These are phyloP conservation scores for Hygrocybe punicea DNA, from an alignment of 768 basidiomycete genomes.

Conservation along the genomic window DNA sequence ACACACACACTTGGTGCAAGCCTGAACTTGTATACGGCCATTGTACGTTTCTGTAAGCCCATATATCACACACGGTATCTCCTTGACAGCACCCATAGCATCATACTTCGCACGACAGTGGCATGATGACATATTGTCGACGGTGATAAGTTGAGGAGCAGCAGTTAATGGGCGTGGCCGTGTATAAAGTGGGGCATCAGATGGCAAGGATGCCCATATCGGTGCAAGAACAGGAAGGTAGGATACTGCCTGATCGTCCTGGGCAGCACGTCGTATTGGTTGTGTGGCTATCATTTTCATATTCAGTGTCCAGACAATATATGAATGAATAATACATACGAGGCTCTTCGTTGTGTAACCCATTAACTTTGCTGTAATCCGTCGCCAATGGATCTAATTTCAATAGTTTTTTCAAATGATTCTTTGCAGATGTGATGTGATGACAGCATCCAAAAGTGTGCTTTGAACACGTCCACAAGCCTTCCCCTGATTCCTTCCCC, in stretches of 20 bases:
- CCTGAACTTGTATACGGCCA: background rate
- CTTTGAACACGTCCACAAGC: conserved; percentile 1
- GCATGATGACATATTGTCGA: background rate
- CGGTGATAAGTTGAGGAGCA: background rate
- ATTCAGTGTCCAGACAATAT: background rate
- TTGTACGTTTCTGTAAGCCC: background rate
- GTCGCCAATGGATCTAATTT: background rate
- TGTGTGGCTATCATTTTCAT: background rate
- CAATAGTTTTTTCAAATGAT: background rate
- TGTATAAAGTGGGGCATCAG: background rate
- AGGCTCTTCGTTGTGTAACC: background rate
- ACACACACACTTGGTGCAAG: background rate
- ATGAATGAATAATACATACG: background rate
- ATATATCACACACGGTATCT: background rate
- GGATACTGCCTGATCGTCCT: background rate
- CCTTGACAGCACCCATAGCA: background rate
- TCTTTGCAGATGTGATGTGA: background rate
- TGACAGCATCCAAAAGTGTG: background rate
- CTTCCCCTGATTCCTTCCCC: background rate
- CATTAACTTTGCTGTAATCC: no score
- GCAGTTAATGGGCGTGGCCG: background rate
- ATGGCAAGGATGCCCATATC: background rate
- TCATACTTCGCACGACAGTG: background rate
- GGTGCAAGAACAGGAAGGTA: background rate
- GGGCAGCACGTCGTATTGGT: background rate